These are phyloP conservation scores for Ceratocystis papillata DNA, from an alignment of 2,329 filamentous ascomycete species.

Conservation along the genomic window DNA sequence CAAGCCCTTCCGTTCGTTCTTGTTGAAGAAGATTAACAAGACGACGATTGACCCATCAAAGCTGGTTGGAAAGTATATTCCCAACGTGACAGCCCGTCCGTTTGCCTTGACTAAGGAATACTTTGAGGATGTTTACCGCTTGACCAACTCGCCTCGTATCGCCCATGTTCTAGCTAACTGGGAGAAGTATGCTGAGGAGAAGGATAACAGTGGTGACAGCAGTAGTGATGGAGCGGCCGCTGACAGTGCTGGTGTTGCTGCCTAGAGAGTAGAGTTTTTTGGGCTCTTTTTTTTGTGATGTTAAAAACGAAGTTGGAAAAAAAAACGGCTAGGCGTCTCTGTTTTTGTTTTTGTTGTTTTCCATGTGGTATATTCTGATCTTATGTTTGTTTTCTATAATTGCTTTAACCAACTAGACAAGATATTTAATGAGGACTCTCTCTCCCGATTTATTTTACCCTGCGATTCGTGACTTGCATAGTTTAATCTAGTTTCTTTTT, in stretches of 20 bases:
- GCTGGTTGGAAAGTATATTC: slow-evolving; percentile 96
- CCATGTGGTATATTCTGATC: not conserved
- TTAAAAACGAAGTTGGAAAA: not conserved
- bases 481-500: too few species aligned
- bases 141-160: slow-evolving; percentile 77
- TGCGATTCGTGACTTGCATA: not conserved
- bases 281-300: not conserved
- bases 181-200: slow-evolving; percentile 56
- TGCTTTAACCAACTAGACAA: not conserved
- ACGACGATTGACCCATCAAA: slow-evolving; percentile 96
- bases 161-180: slow-evolving; percentile 76
- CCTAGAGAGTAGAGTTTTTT: slow-evolving; percentile 14
- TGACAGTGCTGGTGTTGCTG: slow-evolving; percentile 19
- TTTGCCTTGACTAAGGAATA: slow-evolving; percentile 97
- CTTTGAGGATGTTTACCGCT: slow-evolving; percentile 93
- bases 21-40: slow-evolving; percentile 99
- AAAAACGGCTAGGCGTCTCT: not conserved
- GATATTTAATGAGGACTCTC: not conserved
- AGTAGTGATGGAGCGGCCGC: slow-evolving; percentile 11
- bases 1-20: slow-evolving; percentile 96
- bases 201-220: slow-evolving; percentile 30
- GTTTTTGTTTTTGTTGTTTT: not conserved
- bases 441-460: not conserved
- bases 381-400: slow-evolving; percentile 12
- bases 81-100: slow-evolving; percentile 91